Evolutionary conservation across 148 eudicot species (phyloP).

Genomic region (Persicaria tinctoria): DNA sequence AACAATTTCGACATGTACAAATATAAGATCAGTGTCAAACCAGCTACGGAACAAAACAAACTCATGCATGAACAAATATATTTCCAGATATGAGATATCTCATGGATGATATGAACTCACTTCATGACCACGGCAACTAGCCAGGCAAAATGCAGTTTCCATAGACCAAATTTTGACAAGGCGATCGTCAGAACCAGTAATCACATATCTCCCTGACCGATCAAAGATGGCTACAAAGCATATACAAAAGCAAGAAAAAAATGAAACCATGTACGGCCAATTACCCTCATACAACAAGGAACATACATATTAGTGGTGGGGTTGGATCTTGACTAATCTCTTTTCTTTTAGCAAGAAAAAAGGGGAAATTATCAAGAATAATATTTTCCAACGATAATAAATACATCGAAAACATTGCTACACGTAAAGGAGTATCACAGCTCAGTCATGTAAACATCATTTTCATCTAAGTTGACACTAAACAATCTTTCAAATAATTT

Average conservation of each 20-base stretch:
- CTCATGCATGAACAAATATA: constrained; percentile 7
- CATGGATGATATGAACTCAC: constrained; percentile 34
- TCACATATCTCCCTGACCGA: constrained; percentile 80
- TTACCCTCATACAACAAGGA: not conserved
- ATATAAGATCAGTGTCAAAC: constrained; percentile 3
- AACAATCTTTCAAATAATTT: not conserved
- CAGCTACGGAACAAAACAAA: not conserved
- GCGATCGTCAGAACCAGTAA: constrained; percentile 98
- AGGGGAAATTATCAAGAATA: not conserved
- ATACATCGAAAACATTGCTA: not conserved
- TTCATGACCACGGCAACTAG: constrained; percentile 98
- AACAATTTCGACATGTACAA: constrained; percentile 14
- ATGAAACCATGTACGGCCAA: not conserved
- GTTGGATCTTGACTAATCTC: not conserved
- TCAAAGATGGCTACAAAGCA: constrained; percentile 84
- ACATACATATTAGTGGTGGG: not conserved
- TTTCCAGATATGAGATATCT: constrained; percentile 16
- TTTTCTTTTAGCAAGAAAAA: not conserved
- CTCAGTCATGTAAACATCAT: not conserved
- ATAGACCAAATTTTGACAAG: constrained; percentile 97
- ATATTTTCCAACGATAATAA: not conserved
- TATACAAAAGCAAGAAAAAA: constrained; percentile 11
- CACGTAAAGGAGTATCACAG: not conserved
- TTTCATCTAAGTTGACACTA: not conserved
- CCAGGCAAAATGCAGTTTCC: constrained; percentile 93